Percentiles rank a stretch among this genome's conserved stretches.
phyloP scores from a whole-genome alignment of 768 basidiomycete species.

The Coprinopsis marcescibilis region DNA sequence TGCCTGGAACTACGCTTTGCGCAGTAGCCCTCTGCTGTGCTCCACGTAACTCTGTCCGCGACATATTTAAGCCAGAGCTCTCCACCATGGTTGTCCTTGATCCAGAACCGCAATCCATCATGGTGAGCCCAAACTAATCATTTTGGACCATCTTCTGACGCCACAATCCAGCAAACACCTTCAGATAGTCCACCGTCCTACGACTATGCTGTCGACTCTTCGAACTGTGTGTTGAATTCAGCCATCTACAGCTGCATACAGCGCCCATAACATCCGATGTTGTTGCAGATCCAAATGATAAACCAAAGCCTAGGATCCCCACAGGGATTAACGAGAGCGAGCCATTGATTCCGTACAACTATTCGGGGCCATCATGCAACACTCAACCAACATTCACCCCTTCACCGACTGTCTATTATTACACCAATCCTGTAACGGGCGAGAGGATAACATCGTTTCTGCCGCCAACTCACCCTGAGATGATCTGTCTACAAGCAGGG shows the following conservation, averaged over 20 bases:
- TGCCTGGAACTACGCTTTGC: too few relatives aligned
- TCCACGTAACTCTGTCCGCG: too few relatives aligned
- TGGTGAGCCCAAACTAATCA: conserved; percentile 4
- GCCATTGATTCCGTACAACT: conserved; percentile 13
- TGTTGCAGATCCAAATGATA: conserved; percentile 9
- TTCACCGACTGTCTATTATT: conserved; percentile 58
- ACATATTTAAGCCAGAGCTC: not conserved
- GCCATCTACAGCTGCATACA: not conserved
- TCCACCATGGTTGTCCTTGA: conserved; percentile 6
- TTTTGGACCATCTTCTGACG: not conserved
- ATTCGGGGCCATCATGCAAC: conserved; percentile 21
- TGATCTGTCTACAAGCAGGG: conserved; percentile 79
- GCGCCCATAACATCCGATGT: not conserved
- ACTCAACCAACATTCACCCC: conserved; percentile 28
- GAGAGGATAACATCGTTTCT: conserved; percentile 56
- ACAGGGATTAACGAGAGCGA: conserved; percentile 8
- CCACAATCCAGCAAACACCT: not conserved
- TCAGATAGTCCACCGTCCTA: conserved; percentile 15
- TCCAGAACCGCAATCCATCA: conserved; percentile 2
- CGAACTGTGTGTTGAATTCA: conserved; percentile 3
- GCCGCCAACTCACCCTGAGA: conserved; percentile 76
- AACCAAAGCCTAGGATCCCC: conserved; percentile 7
- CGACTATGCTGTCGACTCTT: conserved; percentile 10
- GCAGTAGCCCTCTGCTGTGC: too few relatives aligned
- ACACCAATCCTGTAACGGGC: conserved; percentile 56